Evolutionary conservation across 345 rosid species (phyloP), one percentile per base, ranked within the genome.

Genomic region (Rhodomyrtus tomentosa): DNA sequence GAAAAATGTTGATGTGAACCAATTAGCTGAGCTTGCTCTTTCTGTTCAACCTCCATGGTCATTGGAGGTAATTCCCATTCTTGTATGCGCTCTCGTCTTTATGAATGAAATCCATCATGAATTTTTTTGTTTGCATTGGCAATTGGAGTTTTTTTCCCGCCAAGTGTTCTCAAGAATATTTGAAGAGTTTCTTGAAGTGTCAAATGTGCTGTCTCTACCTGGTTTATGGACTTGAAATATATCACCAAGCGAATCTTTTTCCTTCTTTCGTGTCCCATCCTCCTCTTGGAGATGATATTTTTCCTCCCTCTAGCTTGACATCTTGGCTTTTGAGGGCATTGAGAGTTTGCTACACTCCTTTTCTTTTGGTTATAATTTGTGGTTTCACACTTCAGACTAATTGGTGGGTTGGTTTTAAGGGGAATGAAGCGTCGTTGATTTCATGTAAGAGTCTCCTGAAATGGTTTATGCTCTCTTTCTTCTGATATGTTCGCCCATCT

Each of bases 21-120:
- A 97, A 82, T 89, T 95, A 91, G 99, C 98, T 25, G 98, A 95
- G 84, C 85, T 97, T 84, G 87, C 96, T 82, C 87, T 97, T 55
- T 92, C 95, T 56, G 84, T 90, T 1, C 81, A 89, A 82, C 95
- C 93, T 89, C 91, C 94, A 54, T 93, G 96, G 95, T 92, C 91
- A 9, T 85, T 96, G 36, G 96, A 93, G 98, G 98, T 91, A 92
- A 85, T 59, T 81, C 82, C 49, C 59, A 21, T 80, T 42, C 81
- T 83, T 50, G 53, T 59, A 83, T 85, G 81, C 29, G 36, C 2
- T 82, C 24, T 72, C 52, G 15, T 81, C n/a, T 83, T 59, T 13
- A n/a, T 82, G 16, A 42, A 82, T 53, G 32, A 24, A 50, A 45
- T 36, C 83, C n/a, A 11, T 24, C 29, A 51, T 10, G 15, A 20